Percentiles rank a stretch among this genome's conserved stretches.
These are phyloP conservation scores for Teratosphaeria pseudoeucalypti DNA, from an alignment of 2,329 filamentous ascomycete species.

Conservation along the genomic window DNA sequence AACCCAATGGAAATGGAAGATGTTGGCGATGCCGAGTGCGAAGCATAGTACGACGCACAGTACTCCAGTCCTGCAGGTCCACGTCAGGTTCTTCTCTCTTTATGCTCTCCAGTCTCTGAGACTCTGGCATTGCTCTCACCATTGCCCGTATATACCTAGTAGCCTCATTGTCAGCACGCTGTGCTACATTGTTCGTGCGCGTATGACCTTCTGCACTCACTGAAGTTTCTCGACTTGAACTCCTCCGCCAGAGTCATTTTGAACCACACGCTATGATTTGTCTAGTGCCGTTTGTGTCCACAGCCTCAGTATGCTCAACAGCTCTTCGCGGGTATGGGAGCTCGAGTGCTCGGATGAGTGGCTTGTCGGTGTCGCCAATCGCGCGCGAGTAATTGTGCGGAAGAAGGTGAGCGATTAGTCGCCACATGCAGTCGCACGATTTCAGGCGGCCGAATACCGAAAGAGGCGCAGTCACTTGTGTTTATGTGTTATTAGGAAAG, in stretches of 20 bases:
- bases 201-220: constrained; percentile 34
- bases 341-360: background rate
- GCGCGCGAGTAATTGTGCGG: background rate
- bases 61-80: constrained; percentile 40
- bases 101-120: background rate
- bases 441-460: background rate
- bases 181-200: background rate
- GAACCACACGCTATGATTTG: background rate
- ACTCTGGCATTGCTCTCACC: constrained; percentile 34
- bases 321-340: background rate
- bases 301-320: background rate
- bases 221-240: constrained; percentile 56
- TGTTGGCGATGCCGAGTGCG: constrained; percentile 57
- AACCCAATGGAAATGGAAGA: constrained; percentile 51
- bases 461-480: background rate
- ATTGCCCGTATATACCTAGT: constrained; percentile 56
- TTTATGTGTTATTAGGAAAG: background rate
- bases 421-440: background rate
- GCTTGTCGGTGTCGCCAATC: background rate
- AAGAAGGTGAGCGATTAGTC: background rate
- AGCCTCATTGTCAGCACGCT: background rate
- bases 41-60: constrained; percentile 55
- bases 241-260: constrained; percentile 52
- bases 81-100: constrained; percentile 1
- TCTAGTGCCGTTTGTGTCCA: too few species aligned